phyloP scores from a whole-genome alignment of 2,329 filamentous ascomycete species.

The Epichloe elymi region DNA sequence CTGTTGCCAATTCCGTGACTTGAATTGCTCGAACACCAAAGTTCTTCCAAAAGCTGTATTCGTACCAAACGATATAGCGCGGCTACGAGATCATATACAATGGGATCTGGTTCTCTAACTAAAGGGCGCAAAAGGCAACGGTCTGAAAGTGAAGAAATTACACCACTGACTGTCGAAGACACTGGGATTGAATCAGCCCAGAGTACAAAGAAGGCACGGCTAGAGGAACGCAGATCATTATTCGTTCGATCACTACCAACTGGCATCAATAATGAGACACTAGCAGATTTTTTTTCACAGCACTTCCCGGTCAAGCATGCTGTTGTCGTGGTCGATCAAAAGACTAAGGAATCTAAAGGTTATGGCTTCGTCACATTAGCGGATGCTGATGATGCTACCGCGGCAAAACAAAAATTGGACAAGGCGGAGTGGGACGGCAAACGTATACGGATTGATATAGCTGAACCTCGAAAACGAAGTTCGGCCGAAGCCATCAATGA shows the following conservation, averaged over 20 bases:
- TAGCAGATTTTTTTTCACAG: conserved; percentile 79
- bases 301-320: conserved; percentile 93
- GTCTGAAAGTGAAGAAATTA: conserved; percentile 19
- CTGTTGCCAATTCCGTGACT: neutral
- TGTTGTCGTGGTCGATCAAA: conserved; percentile 74
- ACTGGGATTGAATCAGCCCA: conserved; percentile 19
- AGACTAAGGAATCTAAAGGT: conserved; percentile 77
- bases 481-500: conserved; percentile 30
- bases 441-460: conserved; percentile 75
- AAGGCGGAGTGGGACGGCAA: conserved; percentile 65
- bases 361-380: conserved; percentile 97
- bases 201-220: conserved; percentile 40
- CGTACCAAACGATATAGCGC: neutral
- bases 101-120: neutral
- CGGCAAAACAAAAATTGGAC: conserved; percentile 70
- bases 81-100: neutral
- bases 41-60: neutral
- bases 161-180: conserved; percentile 17
- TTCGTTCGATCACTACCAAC: conserved; percentile 82
- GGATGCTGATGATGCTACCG: conserved; percentile 77
- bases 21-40: neutral
- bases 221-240: conserved; percentile 56
- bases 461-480: conserved; percentile 68
- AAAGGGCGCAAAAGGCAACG: conserved; percentile 24
- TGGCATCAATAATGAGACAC: conserved; percentile 62